phyloP scores from a whole-genome alignment of 2,329 filamentous ascomycete genomes.

The Capronia americana region DNA sequence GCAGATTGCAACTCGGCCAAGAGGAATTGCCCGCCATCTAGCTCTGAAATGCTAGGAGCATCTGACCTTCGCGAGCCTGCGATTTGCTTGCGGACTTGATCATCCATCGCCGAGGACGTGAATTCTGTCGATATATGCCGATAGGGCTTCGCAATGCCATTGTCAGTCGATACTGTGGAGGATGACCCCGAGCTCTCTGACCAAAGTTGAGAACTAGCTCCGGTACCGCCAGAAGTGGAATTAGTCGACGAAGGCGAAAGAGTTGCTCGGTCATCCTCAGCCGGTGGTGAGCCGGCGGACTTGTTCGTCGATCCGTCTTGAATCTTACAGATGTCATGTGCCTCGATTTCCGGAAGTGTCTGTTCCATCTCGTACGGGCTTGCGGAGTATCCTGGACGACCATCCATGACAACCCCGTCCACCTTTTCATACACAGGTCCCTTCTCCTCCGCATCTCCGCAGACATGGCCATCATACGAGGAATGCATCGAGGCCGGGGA shows the following conservation, averaged over 20 bases:
- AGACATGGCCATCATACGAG: background rate
- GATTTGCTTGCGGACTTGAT: background rate
- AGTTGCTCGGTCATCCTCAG: background rate
- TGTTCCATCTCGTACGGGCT: background rate
- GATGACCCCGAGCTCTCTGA: background rate
- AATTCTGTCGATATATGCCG: background rate
- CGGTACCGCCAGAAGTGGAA: background rate
- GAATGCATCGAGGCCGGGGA: background rate
- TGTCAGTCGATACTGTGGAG: background rate
- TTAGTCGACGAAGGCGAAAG: background rate
- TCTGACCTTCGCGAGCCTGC: background rate
- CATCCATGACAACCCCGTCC: background rate
- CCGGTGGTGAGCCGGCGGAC: background rate
- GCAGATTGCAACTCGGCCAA: background rate
- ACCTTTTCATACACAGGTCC: background rate
- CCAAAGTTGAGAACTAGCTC: background rate
- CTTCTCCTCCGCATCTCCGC: background rate
- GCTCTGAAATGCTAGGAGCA: background rate
- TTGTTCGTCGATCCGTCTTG: background rate
- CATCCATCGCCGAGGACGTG: background rate
- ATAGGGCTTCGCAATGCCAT: background rate
- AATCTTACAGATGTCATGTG: slow-evolving; percentile 1
- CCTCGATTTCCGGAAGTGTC: slow-evolving; percentile 5
- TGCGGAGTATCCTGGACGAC: background rate
- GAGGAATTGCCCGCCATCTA: background rate